Evolutionary conservation across 2,329 filamentous ascomycete genomes (phyloP).

Genomic region (Beauveria varroae): DNA sequence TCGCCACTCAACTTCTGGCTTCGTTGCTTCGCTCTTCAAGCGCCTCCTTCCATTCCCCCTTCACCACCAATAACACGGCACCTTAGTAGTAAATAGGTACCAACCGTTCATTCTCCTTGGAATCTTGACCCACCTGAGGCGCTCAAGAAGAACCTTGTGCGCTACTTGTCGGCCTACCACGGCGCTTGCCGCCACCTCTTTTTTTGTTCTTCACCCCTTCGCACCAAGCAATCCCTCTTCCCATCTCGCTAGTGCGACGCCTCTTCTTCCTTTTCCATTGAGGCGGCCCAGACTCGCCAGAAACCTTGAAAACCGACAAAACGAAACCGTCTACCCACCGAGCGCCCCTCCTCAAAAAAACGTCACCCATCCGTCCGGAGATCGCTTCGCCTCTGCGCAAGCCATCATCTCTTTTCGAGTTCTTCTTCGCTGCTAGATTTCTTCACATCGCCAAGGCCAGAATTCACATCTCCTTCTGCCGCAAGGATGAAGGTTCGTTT

Average conservation of each 20-base stretch:
- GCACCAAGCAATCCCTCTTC: neutral
- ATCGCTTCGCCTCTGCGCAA: neutral
- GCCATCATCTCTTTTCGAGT: neutral
- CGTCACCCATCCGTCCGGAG: neutral
- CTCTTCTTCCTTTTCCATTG: neutral
- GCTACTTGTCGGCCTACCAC: slow-evolving; percentile 4
- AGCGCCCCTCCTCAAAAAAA: neutral
- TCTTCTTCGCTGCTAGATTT: neutral
- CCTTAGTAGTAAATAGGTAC: too few species aligned
- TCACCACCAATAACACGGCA: neutral
- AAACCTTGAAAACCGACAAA: neutral
- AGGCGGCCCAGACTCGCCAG: neutral
- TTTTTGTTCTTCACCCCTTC: neutral
- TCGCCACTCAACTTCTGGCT: neutral
- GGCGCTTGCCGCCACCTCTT: slow-evolving; percentile 7
- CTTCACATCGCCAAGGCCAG: neutral
- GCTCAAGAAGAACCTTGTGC: neutral
- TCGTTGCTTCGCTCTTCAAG: neutral
- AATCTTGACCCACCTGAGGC: neutral
- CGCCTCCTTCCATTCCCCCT: neutral
- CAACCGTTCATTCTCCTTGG: neutral
- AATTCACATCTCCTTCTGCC: neutral
- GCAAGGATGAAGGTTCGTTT: slow-evolving; percentile 8
- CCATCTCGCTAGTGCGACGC: neutral
- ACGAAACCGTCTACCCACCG: neutral